A percentile compares a stretch with the other conserved stretches of the same genome.
Evolutionary conservation across 1,284 basidiomycete species (phyloP).

Genomic region (Sanguinoderma infundibulare): DNA sequence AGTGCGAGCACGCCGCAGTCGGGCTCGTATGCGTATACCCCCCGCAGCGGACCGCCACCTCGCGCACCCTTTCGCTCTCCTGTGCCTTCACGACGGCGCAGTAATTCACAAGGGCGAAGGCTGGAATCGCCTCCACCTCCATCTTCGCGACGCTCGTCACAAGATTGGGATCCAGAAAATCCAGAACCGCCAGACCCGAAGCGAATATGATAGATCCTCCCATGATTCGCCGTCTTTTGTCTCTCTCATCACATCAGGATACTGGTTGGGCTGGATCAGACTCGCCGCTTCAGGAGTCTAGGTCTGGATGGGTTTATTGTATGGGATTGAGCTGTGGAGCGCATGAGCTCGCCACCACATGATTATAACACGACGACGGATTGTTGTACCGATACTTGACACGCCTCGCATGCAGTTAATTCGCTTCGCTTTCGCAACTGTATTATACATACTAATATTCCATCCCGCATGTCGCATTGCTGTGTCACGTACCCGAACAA

Average conservation of each 20-base stretch:
- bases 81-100: slow-evolving; percentile 3
- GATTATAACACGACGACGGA: neutral
- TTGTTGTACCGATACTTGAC: slow-evolving; percentile 6
- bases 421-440: neutral
- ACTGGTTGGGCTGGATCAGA: neutral
- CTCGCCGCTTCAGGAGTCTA: neutral
- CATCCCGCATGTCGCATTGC: slow-evolving; percentile 1
- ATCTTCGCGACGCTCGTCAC: neutral
- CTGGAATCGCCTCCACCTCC: neutral
- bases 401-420: neutral
- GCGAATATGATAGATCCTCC: neutral
- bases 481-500: neutral
- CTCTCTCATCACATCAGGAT: neutral
- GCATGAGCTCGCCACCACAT: neutral
- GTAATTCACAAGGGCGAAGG: neutral
- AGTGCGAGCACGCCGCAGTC: slow-evolving; percentile 20
- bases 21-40: slow-evolving; percentile 14
- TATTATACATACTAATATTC: neutral
- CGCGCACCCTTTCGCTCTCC: neutral
- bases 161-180: slow-evolving; percentile 12
- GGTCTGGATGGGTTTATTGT: neutral
- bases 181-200: slow-evolving; percentile 16
- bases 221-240: neutral
- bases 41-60: neutral
- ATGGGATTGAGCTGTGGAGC: neutral